Evolutionary conservation across 225 moss, liverwort and hornwort genomes (phyloP), one percentile per base, ranked within the genome.

Genomic region (Bryoerythrophyllum caledonicum): DNA sequence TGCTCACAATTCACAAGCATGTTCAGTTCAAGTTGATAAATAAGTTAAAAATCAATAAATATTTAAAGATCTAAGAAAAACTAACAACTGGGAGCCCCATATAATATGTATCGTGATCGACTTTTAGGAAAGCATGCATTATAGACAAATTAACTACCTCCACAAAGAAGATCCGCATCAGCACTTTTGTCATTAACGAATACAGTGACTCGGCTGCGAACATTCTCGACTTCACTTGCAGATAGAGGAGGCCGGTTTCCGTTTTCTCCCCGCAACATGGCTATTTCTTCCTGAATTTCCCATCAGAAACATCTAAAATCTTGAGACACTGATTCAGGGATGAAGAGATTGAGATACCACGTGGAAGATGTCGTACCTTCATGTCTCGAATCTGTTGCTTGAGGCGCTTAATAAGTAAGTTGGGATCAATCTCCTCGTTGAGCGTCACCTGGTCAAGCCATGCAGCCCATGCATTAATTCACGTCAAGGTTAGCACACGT

Each of bases 371-470:
- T 38, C 38, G 28, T 60, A 94, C 95, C 90, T 91, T 93, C 75
- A 95, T 79, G 4, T 93, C 90, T 26, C 70, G 78, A 58, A 95
- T 76, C 85, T 93, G 82, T 85, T 95, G 88, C 79, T 90, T 91
- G 68, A 95, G 88, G 21, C 84, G 88, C 62, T 86, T 95, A 25
- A 95, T 93, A 10, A 93, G 35, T 73, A 95, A 53, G 37, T 81
- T 91, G 62, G 88, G 84, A 64, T 95, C 93, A 20, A 95, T 78
- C 79, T 95, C 93, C 64, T 95, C 95, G 70, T 93, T 95, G 16
- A 95, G 58, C 32, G 77, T 86, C 10, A 94, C 92, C 92, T 94
- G 46, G 44, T 73, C 32, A 46, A 54, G 1, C 54, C 38, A 63
- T 13, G 44, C 44, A 44, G 44, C 40, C 40, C 40, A 38, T 38